These are phyloP conservation scores for Hyaloscypha finlandica DNA, from an alignment of 495 filamentous ascomycete genomes.

Conservation along the genomic window DNA sequence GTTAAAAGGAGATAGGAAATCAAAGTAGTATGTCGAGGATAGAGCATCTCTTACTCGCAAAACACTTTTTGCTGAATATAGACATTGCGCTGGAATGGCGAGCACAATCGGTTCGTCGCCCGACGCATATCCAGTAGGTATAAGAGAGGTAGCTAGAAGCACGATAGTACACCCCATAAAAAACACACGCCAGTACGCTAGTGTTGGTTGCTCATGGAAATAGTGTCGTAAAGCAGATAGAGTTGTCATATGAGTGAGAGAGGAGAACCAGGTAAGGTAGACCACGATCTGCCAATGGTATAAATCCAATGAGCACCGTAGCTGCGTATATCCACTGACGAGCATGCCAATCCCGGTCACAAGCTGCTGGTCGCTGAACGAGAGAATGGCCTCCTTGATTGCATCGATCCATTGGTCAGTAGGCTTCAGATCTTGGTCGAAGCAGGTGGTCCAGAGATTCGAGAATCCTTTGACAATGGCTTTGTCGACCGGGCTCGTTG, in stretches of 20 bases:
- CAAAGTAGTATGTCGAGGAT: too few species aligned
- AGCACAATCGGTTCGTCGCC: too few species aligned
- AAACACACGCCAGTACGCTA: background rate
- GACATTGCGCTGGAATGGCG: too few species aligned
- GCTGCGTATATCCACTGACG: constrained; percentile 8
- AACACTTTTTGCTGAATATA: too few species aligned
- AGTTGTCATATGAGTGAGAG: constrained; percentile 40
- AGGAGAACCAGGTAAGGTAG: constrained; percentile 45
- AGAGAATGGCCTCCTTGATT: background rate
- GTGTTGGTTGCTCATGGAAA: background rate
- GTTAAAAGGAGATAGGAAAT: too few species aligned
- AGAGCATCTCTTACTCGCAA: too few species aligned
- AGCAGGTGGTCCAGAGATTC: background rate
- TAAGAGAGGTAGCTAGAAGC: background rate
- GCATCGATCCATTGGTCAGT: too few species aligned
- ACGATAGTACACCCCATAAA: background rate
- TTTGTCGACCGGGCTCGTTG: background rate
- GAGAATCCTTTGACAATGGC: background rate
- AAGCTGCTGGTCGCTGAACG: constrained; percentile 15
- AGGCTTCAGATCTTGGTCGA: background rate
- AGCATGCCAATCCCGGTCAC: constrained; percentile 10
- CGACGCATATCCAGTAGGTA: background rate
- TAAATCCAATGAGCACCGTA: constrained; percentile 20
- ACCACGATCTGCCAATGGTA: constrained; percentile 45
- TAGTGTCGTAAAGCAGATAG: constrained; percentile 36